These are phyloP conservation scores for Calonectria pauciramosa DNA, from an alignment of 2,329 filamentous ascomycete species.

Conservation along the genomic window DNA sequence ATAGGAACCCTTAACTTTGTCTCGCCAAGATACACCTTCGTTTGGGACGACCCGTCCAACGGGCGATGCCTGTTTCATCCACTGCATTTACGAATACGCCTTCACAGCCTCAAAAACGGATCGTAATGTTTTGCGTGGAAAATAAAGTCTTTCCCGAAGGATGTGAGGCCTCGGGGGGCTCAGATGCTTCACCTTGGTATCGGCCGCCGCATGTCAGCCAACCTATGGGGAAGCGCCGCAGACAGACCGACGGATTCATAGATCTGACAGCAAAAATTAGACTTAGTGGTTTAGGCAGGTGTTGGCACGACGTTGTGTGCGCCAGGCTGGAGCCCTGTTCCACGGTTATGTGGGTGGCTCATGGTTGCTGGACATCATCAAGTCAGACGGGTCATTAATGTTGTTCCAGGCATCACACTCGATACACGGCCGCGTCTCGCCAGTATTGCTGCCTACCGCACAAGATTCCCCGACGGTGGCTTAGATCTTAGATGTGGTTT, in stretches of 20 bases:
- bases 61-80: not conserved
- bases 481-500: conserved; percentile 21
- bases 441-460: not conserved
- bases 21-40: not conserved
- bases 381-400: conserved; percentile 9
- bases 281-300: conserved; percentile 2
- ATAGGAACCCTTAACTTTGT: not conserved
- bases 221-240: not conserved
- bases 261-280: not conserved
- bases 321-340: not conserved
- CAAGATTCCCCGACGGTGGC: conserved; percentile 16
- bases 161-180: conserved; percentile 9
- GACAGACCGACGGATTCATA: not conserved
- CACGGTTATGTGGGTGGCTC: conserved; percentile 10
- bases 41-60: not conserved
- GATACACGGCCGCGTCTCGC: not conserved
- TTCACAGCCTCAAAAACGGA: conserved; percentile 24
- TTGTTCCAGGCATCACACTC: not conserved
- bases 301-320: not conserved
- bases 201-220: not conserved
- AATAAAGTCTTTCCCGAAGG: not conserved
- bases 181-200: conserved; percentile 5
- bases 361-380: not conserved
- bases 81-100: not conserved
- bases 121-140: not conserved